These are phyloP conservation scores for Lachancea thermotolerans DNA, from an alignment of 805 yeast species.

Conservation along the genomic window DNA sequence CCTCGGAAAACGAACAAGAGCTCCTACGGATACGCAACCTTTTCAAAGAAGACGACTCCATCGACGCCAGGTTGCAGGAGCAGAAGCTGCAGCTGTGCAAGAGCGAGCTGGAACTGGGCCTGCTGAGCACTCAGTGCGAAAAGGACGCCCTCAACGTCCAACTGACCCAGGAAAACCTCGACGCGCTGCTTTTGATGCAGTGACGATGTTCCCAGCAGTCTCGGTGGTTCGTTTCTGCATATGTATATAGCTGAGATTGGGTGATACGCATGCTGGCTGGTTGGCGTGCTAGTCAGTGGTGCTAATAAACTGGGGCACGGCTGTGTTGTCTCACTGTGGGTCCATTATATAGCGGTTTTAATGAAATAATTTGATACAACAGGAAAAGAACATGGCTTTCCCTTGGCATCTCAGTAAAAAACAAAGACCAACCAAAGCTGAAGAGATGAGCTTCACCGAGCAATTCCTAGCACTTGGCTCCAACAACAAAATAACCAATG, in stretches of 20 bases:
- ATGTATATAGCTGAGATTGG: background rate
- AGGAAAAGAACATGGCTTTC: no score
- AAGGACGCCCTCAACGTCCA: conserved; percentile 31
- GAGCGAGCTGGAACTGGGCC: conserved; percentile 24
- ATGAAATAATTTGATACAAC: no score
- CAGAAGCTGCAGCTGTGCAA: conserved; percentile 16
- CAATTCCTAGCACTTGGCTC: conserved; percentile 19
- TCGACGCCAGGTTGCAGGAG: conserved; percentile 23
- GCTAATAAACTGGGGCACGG: no score
- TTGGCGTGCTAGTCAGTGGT: no score
- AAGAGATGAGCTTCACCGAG: conserved; percentile 12
- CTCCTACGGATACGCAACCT: conserved; percentile 14
- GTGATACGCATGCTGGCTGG: background rate
- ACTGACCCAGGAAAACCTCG: conserved; percentile 32
- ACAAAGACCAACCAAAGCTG: no score
- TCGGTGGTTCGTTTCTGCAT: background rate
- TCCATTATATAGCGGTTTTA: no score
- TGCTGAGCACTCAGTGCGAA: conserved; percentile 23
- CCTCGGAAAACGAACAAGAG: conserved; percentile 6
- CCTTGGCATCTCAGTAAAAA: no score
- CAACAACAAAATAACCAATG: conserved; percentile 20
- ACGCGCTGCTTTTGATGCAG: conserved; percentile 17
- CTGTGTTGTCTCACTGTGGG: no score
- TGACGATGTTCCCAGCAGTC: background rate
- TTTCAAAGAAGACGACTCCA: conserved; percentile 15